Evolutionary conservation across 768 basidiomycete species (phyloP), one percentile per base, ranked within the genome.

Genomic region (Hypsizygus marmoreus): DNA sequence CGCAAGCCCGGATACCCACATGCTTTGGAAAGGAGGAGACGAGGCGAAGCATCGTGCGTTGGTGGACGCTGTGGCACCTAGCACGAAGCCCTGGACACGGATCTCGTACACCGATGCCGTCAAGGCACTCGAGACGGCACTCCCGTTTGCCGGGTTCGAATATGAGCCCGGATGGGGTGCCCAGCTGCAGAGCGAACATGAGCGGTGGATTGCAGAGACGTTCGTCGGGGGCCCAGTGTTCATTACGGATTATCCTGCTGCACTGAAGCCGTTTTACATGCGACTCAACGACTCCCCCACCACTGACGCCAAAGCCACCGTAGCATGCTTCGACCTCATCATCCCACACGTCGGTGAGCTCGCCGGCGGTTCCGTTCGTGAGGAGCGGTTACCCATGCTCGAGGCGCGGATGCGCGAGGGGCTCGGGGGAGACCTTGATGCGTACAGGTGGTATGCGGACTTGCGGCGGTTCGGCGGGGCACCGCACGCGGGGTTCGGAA

Each of bases 211-310:
- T 12, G 88, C 92, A 0, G 86, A 88, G 44, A 63, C 67, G 12
- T 65, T 86, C 39, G 68, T 84, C 41, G 62, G 71, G 19, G 87
- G 87, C 0, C 95, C 97, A 1, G 79, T 95, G 2, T 97, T 98
- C 62, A 86, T 99, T 43, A 90, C 84, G 11, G 85, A 95, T 62
- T 99, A 98, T 61, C 95, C 97, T 2, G 66, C 74, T 4, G 40
- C 61, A 2, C 64, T 91, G 51, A 99, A 99, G 66, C 94, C 97
- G 6, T 98, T 98, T 71, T 99, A 99, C 69, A 97, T 98, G 97
- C 82, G 90, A 26, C 62, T 61, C 31, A 91, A 91, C 58, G 65
- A 66, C 7, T 67, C n/a, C n/a, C n/a, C n/a, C n/a, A n/a, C 20
- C 3, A 17, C 36, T 12, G 48, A 74, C 30, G 66, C 65, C 33